These are phyloP conservation scores for Aspergillus arachidicola DNA, from an alignment of 2,329 filamentous ascomycete genomes.

Conservation along the genomic window DNA sequence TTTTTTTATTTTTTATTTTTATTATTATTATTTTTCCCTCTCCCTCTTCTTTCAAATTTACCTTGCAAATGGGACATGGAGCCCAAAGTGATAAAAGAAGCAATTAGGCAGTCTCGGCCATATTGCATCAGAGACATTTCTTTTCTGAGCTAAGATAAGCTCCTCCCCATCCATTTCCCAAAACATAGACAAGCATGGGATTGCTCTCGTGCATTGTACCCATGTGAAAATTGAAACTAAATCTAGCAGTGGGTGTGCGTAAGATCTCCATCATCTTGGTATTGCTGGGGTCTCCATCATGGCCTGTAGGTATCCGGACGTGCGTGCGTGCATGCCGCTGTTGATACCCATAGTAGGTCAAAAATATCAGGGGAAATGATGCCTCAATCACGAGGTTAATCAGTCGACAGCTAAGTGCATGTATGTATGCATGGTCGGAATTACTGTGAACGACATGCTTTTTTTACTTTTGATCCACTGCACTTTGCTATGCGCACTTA, in stretches of 20 bases:
- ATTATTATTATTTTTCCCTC: not conserved
- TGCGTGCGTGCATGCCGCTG: not conserved
- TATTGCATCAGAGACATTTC: conserved; percentile 15
- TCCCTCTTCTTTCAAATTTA: not conserved
- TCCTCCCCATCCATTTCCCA: conserved; percentile 9
- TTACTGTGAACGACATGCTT: not conserved
- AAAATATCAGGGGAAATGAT: not conserved
- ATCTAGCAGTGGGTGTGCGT: conserved; percentile 4
- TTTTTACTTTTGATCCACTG: not conserved
- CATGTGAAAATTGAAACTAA: conserved; percentile 19
- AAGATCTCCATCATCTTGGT: conserved; percentile 6
- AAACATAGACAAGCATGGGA: conserved; percentile 11
- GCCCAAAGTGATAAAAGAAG: conserved; percentile 1
- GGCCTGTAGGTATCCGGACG: not conserved
- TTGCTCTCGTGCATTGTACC: conserved; percentile 18
- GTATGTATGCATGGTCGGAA: not conserved
- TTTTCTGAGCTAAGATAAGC: not conserved
- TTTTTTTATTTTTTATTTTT: not conserved
- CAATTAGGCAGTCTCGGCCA: conserved; percentile 20
- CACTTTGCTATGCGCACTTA: not conserved
- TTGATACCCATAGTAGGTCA: not conserved
- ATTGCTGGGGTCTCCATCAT: not conserved
- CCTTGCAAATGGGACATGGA: not conserved
- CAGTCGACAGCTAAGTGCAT: not conserved
- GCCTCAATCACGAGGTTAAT: not conserved